Evolutionary conservation across 2,329 filamentous ascomycete species (phyloP), one percentile per base, ranked within the genome.

Genomic region (Grosmannia serpens): DNA sequence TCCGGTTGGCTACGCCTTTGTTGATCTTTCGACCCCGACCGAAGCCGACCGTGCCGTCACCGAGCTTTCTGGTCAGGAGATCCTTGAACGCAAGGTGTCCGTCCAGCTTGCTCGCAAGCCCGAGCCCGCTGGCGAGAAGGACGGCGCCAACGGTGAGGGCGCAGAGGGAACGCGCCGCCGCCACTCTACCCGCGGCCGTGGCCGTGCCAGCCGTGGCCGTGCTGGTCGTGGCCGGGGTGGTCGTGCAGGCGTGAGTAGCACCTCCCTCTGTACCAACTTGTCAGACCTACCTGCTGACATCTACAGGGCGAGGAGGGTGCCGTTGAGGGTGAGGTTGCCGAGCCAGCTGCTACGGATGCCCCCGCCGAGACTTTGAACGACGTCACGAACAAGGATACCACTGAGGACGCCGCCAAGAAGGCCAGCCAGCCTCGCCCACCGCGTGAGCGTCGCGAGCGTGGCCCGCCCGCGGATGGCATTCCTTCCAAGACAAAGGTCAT

Each of bases 401-500:
- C 81, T 74, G 81, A 81, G 71, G 76, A 82, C 67, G 76, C 77
- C 67, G 80, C 81, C 67, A 82, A 85, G 74, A 78, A 78, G 73
- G 64, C 64, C 61, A 73, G 70, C 61, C 75, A 81, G 70, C 70
- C 74, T 67, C 80, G 80, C 62, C 73, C 76, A 67, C 75, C 77
- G 68, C 60, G 60, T 13, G 80, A 84, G 77, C 80, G 82, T 68
- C 80, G 83, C 67, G 82, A 96, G 84, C 91, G 94, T 74, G 94
- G 94, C 64, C 94, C 94, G 65, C 94, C 94, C 61, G 92, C 95
- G 75, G 92, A 99, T 73, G 94, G 94, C 67, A 89, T 99, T 70
- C 87, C 94, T 65, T 97, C 92, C 76, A 96, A 96, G 87, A 97
- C 89, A 76, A 99, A 99, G 88, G 90, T 99, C 77, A 99, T 99